Evolutionary conservation across 2,329 filamentous ascomycete species (phyloP), one percentile per base, ranked within the genome.

Genomic region (Teratosphaeria destructans): DNA sequence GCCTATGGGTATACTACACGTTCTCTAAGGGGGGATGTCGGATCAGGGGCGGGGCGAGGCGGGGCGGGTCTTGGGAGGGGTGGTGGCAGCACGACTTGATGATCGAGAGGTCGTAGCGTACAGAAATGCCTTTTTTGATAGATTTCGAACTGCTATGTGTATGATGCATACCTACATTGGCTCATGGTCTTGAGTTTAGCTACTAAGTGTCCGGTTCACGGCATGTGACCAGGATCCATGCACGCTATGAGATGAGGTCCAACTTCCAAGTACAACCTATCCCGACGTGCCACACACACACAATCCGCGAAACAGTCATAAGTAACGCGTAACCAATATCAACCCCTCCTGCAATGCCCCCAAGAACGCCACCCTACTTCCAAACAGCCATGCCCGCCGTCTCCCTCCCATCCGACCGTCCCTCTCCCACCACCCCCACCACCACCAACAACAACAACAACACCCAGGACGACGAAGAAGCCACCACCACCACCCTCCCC

Each of bases 341-440:
- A 1, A 43, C 37, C 7, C n/a, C 43, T 10, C 19, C 43, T 49
- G 10, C 8, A 49, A 49, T 49, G 43, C 43, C 43, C 23, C 19
- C 27, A 55, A 27, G 53, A 34, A 55, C 59, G n/a, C 70, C 70
- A 35, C 67, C 63, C 49, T 72, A 74, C 66, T 74, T 74, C 62
- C 73, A 75, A 60, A 56, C 58, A 63, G 70, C 68, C 52, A 70
- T 73, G 59, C 64, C 66, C 57, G 61, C 63, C 43, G 58, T 62
- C 53, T 59, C 63, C 43, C 37, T 10, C 27, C 60, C 61, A 8
- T 12, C 37, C 4, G 55, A 65, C 39, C 59, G 47, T 10, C 65
- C 55, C 32, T 26, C 47, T 23, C 19, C 26, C 49, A 37, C 49
- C 34, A 49, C 55, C 55, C 5, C n/a, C 19, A 12, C 23, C 63